These are phyloP conservation scores for Harringtonia aguacate DNA, from an alignment of 2,329 filamentous ascomycete species.

Conservation along the genomic window DNA sequence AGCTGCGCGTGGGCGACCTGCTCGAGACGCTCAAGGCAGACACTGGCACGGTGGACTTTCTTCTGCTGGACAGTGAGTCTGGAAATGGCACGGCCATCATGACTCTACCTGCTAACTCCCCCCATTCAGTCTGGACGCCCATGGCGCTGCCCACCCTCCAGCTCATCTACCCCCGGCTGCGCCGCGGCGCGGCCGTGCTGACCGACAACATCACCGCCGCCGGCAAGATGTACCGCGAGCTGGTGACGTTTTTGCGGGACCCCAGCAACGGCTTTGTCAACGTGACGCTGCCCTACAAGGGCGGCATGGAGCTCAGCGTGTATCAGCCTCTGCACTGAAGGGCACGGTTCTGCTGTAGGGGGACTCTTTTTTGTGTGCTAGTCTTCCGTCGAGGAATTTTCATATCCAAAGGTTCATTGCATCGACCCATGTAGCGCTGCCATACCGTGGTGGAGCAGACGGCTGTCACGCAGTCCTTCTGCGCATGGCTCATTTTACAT, in stretches of 20 bases:
- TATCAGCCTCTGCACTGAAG: too few species aligned
- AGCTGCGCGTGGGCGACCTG: conserved; percentile 46
- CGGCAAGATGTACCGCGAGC: conserved; percentile 24
- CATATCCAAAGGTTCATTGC: too few species aligned
- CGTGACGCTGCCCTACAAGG: conserved; percentile 12
- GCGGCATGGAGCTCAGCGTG: conserved; percentile 14
- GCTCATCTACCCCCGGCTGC: conserved; percentile 20
- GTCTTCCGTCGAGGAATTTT: too few species aligned
- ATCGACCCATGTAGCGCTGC: too few species aligned
- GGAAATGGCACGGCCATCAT: too few species aligned
- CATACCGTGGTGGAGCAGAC: too few species aligned
- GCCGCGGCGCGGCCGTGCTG: conserved; percentile 27
- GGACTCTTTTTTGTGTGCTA: too few species aligned
- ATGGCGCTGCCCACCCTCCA: conserved; percentile 25
- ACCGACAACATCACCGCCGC: conserved; percentile 27
- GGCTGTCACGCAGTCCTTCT: too few species aligned
- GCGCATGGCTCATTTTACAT: too few species aligned
- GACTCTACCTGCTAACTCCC: neutral
- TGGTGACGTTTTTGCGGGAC: conserved; percentile 25
- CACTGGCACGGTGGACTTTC: conserved; percentile 38
- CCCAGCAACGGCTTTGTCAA: conserved; percentile 29
- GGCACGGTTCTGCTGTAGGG: too few species aligned
- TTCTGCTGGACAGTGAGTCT: conserved; percentile 50
- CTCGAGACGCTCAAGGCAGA: conserved; percentile 41
- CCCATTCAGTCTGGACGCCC: conserved; percentile 17